These are phyloP conservation scores for Phenoliferia sp. DNA, from an alignment of 1,284 basidiomycete species.

Conservation along the genomic window DNA sequence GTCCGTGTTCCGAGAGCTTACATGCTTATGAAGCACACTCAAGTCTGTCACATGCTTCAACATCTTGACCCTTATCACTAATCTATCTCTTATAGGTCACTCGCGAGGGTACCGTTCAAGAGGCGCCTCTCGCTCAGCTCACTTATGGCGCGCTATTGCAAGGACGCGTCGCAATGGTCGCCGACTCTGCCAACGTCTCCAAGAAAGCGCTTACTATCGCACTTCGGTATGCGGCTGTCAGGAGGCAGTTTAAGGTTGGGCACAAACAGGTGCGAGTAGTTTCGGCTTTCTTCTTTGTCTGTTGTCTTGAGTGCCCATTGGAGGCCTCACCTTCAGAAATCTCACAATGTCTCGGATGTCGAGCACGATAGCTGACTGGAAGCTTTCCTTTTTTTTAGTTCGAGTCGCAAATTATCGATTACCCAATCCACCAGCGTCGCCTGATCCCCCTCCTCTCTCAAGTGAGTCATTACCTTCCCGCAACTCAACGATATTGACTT, in stretches of 20 bases:
- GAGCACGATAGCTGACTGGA: background rate
- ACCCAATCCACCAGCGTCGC: conserved; percentile 57
- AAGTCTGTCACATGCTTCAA: conserved; percentile 31
- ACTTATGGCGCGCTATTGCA: conserved; percentile 55
- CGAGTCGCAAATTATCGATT: conserved; percentile 55
- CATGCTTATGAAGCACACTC: conserved; percentile 59
- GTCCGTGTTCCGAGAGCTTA: conserved; percentile 53
- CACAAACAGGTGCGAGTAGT: conserved; percentile 41
- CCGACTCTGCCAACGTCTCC: conserved; percentile 51
- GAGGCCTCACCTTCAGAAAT: conserved; percentile 3
- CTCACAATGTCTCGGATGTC: too few relatives aligned
- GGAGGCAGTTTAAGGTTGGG: conserved; percentile 51
- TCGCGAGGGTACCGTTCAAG: conserved; percentile 47
- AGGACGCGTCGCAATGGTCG: conserved; percentile 53
- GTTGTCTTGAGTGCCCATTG: background rate
- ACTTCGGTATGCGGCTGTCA: conserved; percentile 53
- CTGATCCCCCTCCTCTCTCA: conserved; percentile 53
- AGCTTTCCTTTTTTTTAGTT: too few relatives aligned
- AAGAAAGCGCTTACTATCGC: conserved; percentile 56
- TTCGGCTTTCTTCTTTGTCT: background rate
- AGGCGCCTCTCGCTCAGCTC: conserved; percentile 53
- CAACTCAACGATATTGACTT: too few relatives aligned
- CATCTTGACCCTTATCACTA: background rate
- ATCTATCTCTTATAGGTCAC: conserved; percentile 37
- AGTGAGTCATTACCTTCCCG: too few relatives aligned